These are phyloP conservation scores for Colletotrichum liaoningense DNA, from an alignment of 2,329 filamentous ascomycete species.

Conservation along the genomic window DNA sequence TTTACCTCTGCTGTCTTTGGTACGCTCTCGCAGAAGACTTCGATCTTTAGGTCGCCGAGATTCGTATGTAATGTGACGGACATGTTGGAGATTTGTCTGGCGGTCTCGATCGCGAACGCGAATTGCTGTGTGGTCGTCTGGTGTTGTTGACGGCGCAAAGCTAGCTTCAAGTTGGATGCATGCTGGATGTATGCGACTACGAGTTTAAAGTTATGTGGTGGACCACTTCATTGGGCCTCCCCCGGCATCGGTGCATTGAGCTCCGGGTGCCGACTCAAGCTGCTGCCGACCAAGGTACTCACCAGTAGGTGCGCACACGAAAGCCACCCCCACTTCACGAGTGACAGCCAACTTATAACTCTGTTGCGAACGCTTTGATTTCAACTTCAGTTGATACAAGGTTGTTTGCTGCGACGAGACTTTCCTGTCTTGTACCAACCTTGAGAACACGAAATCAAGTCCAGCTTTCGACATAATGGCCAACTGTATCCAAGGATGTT, in stretches of 20 bases:
- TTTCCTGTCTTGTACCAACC: neutral
- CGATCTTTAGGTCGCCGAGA: slow-evolving; percentile 91
- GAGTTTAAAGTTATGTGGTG: neutral
- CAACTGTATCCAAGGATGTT: neutral
- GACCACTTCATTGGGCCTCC: neutral
- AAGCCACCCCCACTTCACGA: neutral
- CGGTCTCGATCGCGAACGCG: neutral
- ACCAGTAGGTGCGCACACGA: neutral
- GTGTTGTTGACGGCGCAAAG: neutral
- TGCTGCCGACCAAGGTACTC: neutral
- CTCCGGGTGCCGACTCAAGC: slow-evolving; percentile 16
- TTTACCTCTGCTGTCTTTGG: slow-evolving; percentile 88
- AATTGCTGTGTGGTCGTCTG: neutral
- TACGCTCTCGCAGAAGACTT: slow-evolving; percentile 94
- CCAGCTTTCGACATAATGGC: neutral
- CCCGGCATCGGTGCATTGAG: slow-evolving; percentile 5
- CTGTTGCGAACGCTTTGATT: neutral
- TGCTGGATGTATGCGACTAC: slow-evolving; percentile 18
- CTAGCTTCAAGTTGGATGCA: neutral
- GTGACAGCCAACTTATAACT: neutral
- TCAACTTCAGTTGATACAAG: neutral
- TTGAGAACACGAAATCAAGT: neutral
- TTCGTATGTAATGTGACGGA: slow-evolving; percentile 86
- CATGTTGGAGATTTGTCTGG: slow-evolving; percentile 52
- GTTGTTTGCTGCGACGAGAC: neutral